Evolutionary conservation across 441 rosid genomes (phyloP).

Genomic region (Eutrema salsugineum): DNA sequence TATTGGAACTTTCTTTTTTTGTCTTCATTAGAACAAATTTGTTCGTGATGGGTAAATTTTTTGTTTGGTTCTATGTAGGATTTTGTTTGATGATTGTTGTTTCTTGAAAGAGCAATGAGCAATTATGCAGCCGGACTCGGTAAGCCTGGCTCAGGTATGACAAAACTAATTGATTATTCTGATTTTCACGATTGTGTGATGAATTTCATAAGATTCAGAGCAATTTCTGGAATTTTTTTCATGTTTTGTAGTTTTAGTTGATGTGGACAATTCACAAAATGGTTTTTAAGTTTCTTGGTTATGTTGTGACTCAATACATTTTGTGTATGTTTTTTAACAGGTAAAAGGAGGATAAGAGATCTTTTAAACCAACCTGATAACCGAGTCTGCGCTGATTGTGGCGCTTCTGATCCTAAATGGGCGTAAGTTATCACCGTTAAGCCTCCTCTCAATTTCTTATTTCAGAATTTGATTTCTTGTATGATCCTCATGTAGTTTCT

Average conservation of each 20-base stretch:
- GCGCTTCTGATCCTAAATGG: conserved; percentile 93
- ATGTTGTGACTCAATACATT: background rate
- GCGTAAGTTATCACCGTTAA: conserved; percentile 51
- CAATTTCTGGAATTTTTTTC: background rate
- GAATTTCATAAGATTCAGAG: background rate
- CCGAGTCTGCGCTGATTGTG: conserved; percentile 86
- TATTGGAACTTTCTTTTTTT: background rate
- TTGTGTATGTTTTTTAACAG: conserved; percentile 25
- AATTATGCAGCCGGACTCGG: conserved; percentile 33
- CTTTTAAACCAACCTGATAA: conserved; percentile 66
- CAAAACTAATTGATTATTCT: background rate
- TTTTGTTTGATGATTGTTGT: conserved; percentile 23
- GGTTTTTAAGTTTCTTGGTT: background rate
- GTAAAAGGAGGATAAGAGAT: conserved; percentile 68
- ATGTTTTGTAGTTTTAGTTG: background rate
- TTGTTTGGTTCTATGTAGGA: conserved; percentile 1
- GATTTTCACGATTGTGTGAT: background rate
- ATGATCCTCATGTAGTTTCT: background rate
- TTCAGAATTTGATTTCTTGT: background rate
- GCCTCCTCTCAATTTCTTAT: background rate
- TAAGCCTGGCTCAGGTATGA: conserved; percentile 32
- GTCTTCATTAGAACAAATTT: background rate
- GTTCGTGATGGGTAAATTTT: background rate
- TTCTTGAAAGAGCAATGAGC: conserved; percentile 30
- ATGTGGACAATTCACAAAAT: background rate